A percentile compares a stretch with the other conserved stretches of the same genome.
phyloP scores from a whole-genome alignment of 441 rosid genomes.

The Adansonia rubrostipa region DNA sequence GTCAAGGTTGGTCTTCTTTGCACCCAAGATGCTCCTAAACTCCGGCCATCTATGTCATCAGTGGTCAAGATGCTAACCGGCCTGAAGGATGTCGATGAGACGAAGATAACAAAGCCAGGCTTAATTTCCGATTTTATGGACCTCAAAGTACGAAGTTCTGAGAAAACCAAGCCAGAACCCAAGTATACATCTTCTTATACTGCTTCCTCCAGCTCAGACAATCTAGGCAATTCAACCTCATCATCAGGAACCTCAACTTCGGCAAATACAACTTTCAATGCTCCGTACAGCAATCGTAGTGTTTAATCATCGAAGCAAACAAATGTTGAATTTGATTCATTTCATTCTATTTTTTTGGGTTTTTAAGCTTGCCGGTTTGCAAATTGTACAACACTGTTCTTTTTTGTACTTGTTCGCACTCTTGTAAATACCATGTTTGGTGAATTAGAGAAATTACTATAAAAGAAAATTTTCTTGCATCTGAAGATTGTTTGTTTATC shows the following conservation, averaged over 20 bases:
- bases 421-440: constrained; percentile 23
- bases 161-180: constrained; percentile 33
- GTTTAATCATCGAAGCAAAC: constrained; percentile 15
- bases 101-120: constrained; percentile 71
- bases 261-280: constrained; percentile 39
- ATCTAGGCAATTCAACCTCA: constrained; percentile 46
- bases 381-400: neutral
- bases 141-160: constrained; percentile 65
- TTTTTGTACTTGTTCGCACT: neutral
- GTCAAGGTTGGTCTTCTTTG: constrained; percentile 87
- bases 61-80: constrained; percentile 75
- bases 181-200: constrained; percentile 40
- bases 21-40: constrained; percentile 87
- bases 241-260: constrained; percentile 44
- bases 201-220: constrained; percentile 50
- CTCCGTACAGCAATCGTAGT: constrained; percentile 32
- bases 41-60: constrained; percentile 83
- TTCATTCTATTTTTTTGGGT: constrained; percentile 11
- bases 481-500: too few species aligned
- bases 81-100: constrained; percentile 43
- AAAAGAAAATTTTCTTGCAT: too few species aligned
- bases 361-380: constrained; percentile 5
- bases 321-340: neutral
- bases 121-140: constrained; percentile 91
- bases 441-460: neutral